Base-by-base conservation (phyloP, 352 stramenopile species). In the Blastocystis sp. region DNA sequence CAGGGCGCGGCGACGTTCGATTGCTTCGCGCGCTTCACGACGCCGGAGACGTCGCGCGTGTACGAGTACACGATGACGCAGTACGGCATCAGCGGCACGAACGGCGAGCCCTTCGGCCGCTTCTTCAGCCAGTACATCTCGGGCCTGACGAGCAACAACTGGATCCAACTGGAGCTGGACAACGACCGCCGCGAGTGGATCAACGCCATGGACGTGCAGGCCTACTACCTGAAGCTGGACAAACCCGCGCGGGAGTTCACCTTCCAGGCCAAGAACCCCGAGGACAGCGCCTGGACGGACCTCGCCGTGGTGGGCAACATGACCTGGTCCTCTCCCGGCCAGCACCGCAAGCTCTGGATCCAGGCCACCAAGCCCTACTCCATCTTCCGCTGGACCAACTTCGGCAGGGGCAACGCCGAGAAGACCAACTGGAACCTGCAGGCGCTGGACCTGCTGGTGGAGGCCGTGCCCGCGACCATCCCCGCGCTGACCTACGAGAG, bases 21-120 rank as follows among this genome's bases (percentile, higher is more conserved):
- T 56, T 62, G 45, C 23, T 21, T 64, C 34, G 48, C 66, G 41
- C 74, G 56, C 28, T 45, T 84, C 28, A 69, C 69, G 2, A 70
- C 53, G 2, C 45, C 34, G 23, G 56, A 61, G 38, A 28, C 41
- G 17, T 59, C 45, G 34, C 74, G 60, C 21, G 41, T 84, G 17
- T 84, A 38, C n/a, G 74, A 84, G 61, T 84, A 70, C 56, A 70
- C 34, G 10, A 59, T 62, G 34, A n/a, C 28, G 14, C 23, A 11
- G n/a, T 48, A 41, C 43, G 64, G 64, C 34, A 74, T 74, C 64
- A 74, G 64, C 43, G 64, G 64, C 21, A 45, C 34, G 7, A 45
- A 74, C 43, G 41, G 23, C 28, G 28, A 38, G 17, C 64, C 64
- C 17, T 74, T 74, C 64, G 5, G 5, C 5, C 48, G 48, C 48